Evolutionary conservation across 2,329 filamentous ascomycete genomes (phyloP), one percentile per base, ranked within the genome.

Genomic region (Diplodia scrobiculata): DNA sequence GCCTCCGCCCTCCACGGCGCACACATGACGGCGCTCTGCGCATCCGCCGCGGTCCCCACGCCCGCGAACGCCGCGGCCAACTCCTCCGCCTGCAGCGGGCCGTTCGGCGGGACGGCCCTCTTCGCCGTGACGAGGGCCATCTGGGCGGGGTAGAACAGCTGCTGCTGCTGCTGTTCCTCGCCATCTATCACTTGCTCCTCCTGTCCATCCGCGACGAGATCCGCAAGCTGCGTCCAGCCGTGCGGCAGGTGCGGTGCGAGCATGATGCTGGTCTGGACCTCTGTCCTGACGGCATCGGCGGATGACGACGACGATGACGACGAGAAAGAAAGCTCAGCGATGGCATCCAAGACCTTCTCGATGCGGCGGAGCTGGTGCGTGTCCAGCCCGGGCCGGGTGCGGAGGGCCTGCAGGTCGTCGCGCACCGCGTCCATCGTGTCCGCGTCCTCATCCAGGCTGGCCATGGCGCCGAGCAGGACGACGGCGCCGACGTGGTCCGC

Each of bases 61-160:
- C 90, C 89, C 1, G 89, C 86, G 80, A 91, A 92, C 5, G 91
- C 89, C 69, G 82, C 81, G 1, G 91, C 87, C 65, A 98, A 77
- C 67, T 91, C 90, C 27, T 83, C 81, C 1, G 91, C 87, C 19
- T 84, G 85, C 13, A 96, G 79, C 1, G 82, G 79, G 0, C 92
- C 91, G 60, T 83, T 78, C 0, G 93, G 92, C 41, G 92, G 90
- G 2, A 93, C 87, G 9, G 86, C 87, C 71, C 88, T 87, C 45
- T 85, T 74, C 0, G 93, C 92, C n/a, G 92, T 91, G 73, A 88
- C 84, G 68, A 96, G 81, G 1, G 92, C 91, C 87, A 97, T 92
- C 70, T 91, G 86, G 2, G 91, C 89, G 7, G 84, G 81, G 70
- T 84, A 84, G 0, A 82, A 32, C 29, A 32, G 29, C 29, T 32